These are phyloP conservation scores for Pleurostoma richardsiae DNA, from an alignment of 2,329 filamentous ascomycete species.

Conservation along the genomic window DNA sequence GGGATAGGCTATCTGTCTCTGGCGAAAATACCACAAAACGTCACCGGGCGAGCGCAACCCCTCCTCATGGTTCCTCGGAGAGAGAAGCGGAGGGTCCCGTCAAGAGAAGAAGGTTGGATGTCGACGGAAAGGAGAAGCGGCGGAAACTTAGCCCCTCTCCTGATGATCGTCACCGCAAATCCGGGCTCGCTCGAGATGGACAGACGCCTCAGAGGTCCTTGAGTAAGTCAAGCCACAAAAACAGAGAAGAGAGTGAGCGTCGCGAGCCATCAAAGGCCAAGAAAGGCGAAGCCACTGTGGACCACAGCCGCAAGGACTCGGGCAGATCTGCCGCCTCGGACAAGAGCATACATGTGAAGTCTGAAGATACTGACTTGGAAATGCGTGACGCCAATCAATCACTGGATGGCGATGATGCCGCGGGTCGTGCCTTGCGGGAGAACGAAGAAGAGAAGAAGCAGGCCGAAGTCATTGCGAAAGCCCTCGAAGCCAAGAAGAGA, in stretches of 20 bases:
- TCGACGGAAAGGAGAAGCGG: constrained; percentile 45
- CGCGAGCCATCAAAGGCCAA: constrained; percentile 28
- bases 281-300: constrained; percentile 24
- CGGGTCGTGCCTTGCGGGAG: constrained; percentile 15
- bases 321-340: constrained; percentile 35
- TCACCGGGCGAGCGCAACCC: constrained; percentile 54
- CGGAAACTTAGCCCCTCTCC: constrained; percentile 35
- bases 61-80: constrained; percentile 45
- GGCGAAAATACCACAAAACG: constrained; percentile 52
- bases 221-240: constrained; percentile 28
- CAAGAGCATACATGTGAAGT: constrained; percentile 52
- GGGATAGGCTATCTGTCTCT: constrained; percentile 44
- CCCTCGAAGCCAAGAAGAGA: constrained; percentile 18
- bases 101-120: constrained; percentile 55
- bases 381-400: constrained; percentile 42
- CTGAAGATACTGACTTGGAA: constrained; percentile 50
- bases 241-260: constrained; percentile 37
- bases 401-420: constrained; percentile 18
- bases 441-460: constrained; percentile 20
- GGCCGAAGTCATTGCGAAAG: constrained; percentile 17
- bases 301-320: constrained; percentile 34
- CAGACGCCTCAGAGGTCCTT: constrained; percentile 15
- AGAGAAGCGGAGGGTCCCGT: constrained; percentile 48
- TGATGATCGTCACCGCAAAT: constrained; percentile 40
- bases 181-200: constrained; percentile 33